Evolutionary conservation across 805 yeast species (phyloP).

Genomic region (Metschnikowia gelsemii): DNA sequence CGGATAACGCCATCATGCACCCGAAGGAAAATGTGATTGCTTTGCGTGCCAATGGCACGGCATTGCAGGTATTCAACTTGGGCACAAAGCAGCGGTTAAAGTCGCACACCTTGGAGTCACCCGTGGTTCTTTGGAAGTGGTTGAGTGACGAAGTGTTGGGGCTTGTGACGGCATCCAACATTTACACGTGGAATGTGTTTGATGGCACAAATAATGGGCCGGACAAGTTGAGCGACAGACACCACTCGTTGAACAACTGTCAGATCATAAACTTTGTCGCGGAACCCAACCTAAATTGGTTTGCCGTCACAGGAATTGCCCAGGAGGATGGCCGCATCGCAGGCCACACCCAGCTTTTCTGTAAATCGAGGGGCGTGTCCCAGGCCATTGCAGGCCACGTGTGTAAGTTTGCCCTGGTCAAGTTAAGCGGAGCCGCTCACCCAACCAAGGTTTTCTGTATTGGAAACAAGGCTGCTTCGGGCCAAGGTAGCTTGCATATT

Average conservation of each 20-base stretch:
- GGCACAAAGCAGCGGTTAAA: constrained; percentile 85
- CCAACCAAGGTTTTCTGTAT: constrained; percentile 89
- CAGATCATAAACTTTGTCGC: constrained; percentile 91
- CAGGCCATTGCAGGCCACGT: constrained; percentile 99
- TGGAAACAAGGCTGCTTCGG: constrained; percentile 81
- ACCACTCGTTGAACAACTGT: constrained; percentile 69
- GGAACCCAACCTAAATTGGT: constrained; percentile 82
- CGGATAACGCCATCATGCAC: constrained; percentile 96
- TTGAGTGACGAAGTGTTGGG: constrained; percentile 70
- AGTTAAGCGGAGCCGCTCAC: constrained; percentile 65
- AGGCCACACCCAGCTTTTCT: constrained; percentile 92
- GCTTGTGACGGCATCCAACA: constrained; percentile 72
- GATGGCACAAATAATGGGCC: constrained; percentile 84
- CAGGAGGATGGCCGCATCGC: constrained; percentile 93
- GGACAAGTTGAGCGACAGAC: constrained; percentile 74
- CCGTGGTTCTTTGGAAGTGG: constrained; percentile 97
- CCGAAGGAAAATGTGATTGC: constrained; percentile 88
- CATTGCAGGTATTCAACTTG: constrained; percentile 90
- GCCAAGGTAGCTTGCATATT: constrained; percentile 74
- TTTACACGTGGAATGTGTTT: constrained; percentile 80
- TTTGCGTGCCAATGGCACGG: constrained; percentile 93
- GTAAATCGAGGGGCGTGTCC: constrained; percentile 84
- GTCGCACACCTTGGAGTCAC: constrained; percentile 80
- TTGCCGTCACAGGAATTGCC: constrained; percentile 91
- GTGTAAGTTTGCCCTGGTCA: constrained; percentile 77